Percentiles rank a stretch among this genome's conserved stretches.
phyloP scores from a whole-genome alignment of 2,329 filamentous ascomycete species.

The Plectosphaerella plurivora region DNA sequence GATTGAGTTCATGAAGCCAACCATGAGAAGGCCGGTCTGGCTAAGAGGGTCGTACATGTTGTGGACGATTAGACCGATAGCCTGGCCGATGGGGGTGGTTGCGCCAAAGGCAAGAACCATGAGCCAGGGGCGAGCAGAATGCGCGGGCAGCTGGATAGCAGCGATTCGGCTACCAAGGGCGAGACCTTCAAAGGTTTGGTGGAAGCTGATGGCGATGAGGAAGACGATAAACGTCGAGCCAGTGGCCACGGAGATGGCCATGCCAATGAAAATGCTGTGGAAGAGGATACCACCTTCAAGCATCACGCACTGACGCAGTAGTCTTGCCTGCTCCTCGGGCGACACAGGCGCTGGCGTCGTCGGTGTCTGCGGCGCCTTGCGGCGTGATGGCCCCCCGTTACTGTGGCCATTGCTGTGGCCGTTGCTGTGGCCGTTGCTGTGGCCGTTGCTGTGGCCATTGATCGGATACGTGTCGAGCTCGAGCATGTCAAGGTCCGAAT shows the following conservation, averaged over 20 bases:
- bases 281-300: constrained; percentile 82
- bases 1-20: constrained; percentile 84
- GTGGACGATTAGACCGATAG: constrained; percentile 74
- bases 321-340: constrained; percentile 58
- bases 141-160: constrained; percentile 71
- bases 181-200: constrained; percentile 85
- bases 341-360: constrained; percentile 16
- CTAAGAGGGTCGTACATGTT: constrained; percentile 76
- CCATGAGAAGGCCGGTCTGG: constrained; percentile 71
- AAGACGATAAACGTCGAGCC: constrained; percentile 77
- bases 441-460: constrained; percentile 7
- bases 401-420: constrained; percentile 12
- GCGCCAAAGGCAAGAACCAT: constrained; percentile 73
- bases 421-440: constrained; percentile 15
- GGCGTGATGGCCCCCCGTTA: constrained; percentile 19
- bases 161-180: constrained; percentile 82
- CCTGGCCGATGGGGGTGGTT: constrained; percentile 59
- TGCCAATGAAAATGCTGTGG: constrained; percentile 81
- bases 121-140: constrained; percentile 73
- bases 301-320: constrained; percentile 72
- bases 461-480: constrained; percentile 47
- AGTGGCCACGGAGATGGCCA: constrained; percentile 78
- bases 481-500: constrained; percentile 56
- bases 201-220: constrained; percentile 75
- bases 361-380: constrained; percentile 1